Evolutionary conservation across 2,329 filamentous ascomycete species (phyloP), one percentile per base, ranked within the genome.

Genomic region (Aureobasidium sp.): DNA sequence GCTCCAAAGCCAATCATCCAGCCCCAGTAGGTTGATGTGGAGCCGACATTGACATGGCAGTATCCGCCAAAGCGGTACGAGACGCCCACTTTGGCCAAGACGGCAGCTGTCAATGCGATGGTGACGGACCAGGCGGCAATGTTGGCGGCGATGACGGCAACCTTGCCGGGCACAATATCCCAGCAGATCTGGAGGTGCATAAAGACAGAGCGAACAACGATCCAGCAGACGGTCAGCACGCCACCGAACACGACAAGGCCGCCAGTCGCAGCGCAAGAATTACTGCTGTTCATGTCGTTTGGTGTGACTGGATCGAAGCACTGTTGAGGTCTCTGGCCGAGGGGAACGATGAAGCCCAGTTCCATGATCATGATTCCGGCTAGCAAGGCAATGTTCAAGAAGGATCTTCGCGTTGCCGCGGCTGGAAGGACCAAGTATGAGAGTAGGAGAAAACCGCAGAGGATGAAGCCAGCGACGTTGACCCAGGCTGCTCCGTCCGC

Each of bases 281-380:
- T 74, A 70, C 81, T 86, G 13, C 83, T 86, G 59, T 82, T 75
- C 88, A 95, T 94, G 68, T 88, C 87, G 67, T 95, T 83, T 0
- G 92, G 92, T 0, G 92, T 96, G 68, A 96, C 95, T 23, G 78
- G 76, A 70, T 96, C 88, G 70, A 83, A 86, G 73, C 92, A 96
- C 74, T 93, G 82, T 0, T 86, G 74, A 1, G 90, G 88, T 62
- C 85, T 82, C 17, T 83, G 82, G 6, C 83, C 88, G 10, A 95
- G 79, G 0, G 91, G 90, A 31, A 96, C 83, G 60, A 95, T 86
- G 70, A 95, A 93, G 21, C 89, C 89, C 65, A 95, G 78, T 85
- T 93, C 64, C 82, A 95, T 88, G 55, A 91, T 78, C 51, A 87
- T 73, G 51, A 91, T 83, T 1, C 82, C 86, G 47, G 86, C 73